phyloP scores from a whole-genome alignment of 1,284 basidiomycete species.

The Mycena sp. region DNA sequence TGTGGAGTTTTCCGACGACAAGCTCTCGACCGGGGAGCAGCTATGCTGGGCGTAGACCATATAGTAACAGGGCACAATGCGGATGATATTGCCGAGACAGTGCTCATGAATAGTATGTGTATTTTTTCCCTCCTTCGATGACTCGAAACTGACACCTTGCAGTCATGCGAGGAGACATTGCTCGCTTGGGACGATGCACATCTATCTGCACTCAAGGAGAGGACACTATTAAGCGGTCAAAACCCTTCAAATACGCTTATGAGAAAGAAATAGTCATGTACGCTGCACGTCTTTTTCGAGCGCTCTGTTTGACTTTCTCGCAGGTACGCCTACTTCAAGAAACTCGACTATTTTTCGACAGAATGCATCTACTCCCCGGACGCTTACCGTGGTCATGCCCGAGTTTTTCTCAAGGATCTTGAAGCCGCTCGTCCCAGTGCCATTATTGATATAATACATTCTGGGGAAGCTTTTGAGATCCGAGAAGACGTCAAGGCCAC shows the following conservation, averaged over 20 bases:
- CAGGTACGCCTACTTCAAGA: conserved; percentile 99
- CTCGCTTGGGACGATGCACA: conserved; percentile 93
- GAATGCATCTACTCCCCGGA: conserved; percentile 99
- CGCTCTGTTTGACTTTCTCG: conserved; percentile 12
- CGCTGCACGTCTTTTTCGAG: conserved; percentile 34
- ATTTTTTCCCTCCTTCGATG: conserved; percentile 38
- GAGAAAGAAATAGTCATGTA: conserved; percentile 99
- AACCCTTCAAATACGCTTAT: conserved; percentile 99
- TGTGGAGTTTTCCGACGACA: conserved; percentile 98
- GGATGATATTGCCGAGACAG: conserved; percentile 98
- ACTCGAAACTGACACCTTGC: conserved; percentile 25
- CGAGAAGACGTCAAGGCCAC: conserved; percentile 80
- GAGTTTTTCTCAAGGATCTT: conserved; percentile 94
- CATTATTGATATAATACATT: conserved; percentile 98
- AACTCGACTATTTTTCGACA: conserved; percentile 98
- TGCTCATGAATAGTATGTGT: conserved; percentile 98
- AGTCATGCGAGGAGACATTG: conserved; percentile 99
- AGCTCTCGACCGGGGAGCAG: conserved; percentile 94
- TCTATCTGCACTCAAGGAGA: conserved; percentile 93
- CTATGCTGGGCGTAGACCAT: conserved; percentile 91
- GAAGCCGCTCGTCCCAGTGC: conserved; percentile 94
- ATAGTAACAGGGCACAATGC: conserved; percentile 99
- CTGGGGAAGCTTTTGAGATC: conserved; percentile 89
- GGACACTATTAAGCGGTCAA: conserved; percentile 95
- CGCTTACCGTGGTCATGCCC: conserved; percentile 96